Evolutionary conservation across 768 basidiomycete genomes (phyloP), one percentile per base, ranked within the genome.

Genomic region (Kondoa subrosea): DNA sequence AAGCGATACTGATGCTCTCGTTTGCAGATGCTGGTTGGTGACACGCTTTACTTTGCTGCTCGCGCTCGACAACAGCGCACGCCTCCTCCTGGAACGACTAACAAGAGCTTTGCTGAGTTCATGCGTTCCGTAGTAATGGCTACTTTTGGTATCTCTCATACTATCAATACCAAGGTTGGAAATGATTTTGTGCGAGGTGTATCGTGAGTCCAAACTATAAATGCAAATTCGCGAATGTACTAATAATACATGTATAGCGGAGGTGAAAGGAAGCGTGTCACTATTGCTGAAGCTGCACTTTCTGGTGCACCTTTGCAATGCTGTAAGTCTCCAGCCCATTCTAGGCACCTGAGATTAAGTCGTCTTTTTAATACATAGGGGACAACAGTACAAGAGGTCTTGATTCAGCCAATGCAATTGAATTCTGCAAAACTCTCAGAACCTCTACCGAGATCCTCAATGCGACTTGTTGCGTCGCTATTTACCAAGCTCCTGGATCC

Each of bases 351-450:
- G n/a, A n/a, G n/a, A n/a, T n/a, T n/a, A n/a, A n/a, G n/a, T n/a
- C n/a, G n/a, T n/a, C n/a, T n/a, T n/a, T n/a, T n/a, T n/a, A n/a
- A n/a, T n/a, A n/a, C n/a, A n/a, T n/a, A n/a, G n/a, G 77, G 78
- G 76, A 76, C 66, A 88, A 87, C 75, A 85, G 85, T 0, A 90
- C 88, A 1, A 80, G 86, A 65, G 87, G 88, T 34, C 78, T 89
- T 56, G 87, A 89, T 69, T 56, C 67, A 50, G 75, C 74, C 63
- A 77, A 76, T 32, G 75, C 76, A 40, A 71, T 75, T 66, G 81
- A 82, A 68, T 83, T 81, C 71, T 78, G 78, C 67, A 77, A 79
- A 68, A 79, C 79, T 25, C 73, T 83, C 15, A 74, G 79, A 27
- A 69, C 80, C 17, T 74, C 77, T 4, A 56, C 69, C n/a, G 80